Conservation (phyloP, 1,284 basidiomycete species). For the Clitocybe nebularis region DNA sequence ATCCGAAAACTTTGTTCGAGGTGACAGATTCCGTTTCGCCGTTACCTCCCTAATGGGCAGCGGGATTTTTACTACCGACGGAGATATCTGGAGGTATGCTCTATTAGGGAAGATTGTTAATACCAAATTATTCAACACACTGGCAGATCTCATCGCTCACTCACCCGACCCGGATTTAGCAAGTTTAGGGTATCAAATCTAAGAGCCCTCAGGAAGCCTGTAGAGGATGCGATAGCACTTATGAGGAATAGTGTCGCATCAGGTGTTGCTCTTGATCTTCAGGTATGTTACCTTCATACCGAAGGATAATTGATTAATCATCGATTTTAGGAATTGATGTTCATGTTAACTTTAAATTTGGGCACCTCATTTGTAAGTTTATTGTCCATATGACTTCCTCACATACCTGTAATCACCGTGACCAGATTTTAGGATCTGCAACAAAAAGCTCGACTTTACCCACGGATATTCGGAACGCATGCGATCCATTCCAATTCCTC, state of each 20-base stretch:
- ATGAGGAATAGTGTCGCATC: too few relatives aligned
- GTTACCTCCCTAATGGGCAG: too few relatives aligned
- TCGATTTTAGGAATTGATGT: constrained; percentile 31
- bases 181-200: constrained; percentile 56
- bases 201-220: constrained; percentile 39
- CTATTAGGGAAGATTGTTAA: too few relatives aligned
- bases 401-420: constrained; percentile 42
- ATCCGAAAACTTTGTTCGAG: too few relatives aligned
- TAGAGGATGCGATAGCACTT: constrained; percentile 37
- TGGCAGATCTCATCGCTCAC: constrained; percentile 54
- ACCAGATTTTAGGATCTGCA: too few relatives aligned
- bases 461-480: too few relatives aligned
- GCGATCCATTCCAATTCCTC: too few relatives aligned
- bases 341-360: constrained; percentile 52
- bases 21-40: too few relatives aligned
- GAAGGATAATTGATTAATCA: not conserved
- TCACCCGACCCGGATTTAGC: constrained; percentile 47
- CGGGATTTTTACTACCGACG: too few relatives aligned
- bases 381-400: constrained; percentile 38
- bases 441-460: too few relatives aligned
- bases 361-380: constrained; percentile 54
- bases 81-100: too few relatives aligned
- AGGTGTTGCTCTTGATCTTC: constrained; percentile 49
- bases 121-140: too few relatives aligned
- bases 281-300: constrained; percentile 25